phyloP scores from a whole-genome alignment of 1,284 basidiomycete species.

The Xerocomus nothofagi region DNA sequence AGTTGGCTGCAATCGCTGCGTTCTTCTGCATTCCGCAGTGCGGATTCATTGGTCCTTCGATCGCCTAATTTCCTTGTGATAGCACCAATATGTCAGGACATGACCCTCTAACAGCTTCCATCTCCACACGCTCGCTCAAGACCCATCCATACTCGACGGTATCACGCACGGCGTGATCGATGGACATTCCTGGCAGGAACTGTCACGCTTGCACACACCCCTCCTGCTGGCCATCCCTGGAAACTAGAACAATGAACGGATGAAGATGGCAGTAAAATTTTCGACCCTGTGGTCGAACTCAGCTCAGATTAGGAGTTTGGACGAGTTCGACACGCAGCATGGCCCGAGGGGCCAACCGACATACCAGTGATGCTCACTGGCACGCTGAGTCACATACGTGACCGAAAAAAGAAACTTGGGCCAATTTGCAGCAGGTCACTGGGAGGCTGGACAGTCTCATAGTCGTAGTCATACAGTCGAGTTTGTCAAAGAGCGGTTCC shows the following conservation, averaged over 20 bases:
- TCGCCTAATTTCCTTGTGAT: conserved; percentile 18
- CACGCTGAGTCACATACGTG: too few relatives aligned
- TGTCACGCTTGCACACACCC: conserved; percentile 13
- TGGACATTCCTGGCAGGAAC: conserved; percentile 22
- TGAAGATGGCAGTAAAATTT: too few relatives aligned
- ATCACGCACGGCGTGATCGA: conserved; percentile 23
- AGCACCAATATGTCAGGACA: conserved; percentile 24
- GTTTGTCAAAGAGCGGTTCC: too few relatives aligned
- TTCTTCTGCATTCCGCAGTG: background rate
- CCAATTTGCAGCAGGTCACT: too few relatives aligned
- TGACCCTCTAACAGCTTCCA: conserved; percentile 13
- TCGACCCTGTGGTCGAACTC: conserved; percentile 16
- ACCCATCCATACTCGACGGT: conserved; percentile 13
- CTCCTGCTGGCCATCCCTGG: conserved; percentile 6
- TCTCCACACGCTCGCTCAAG: conserved; percentile 13
- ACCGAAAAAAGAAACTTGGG: too few relatives aligned
- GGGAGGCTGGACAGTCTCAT: too few relatives aligned
- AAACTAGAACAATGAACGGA: conserved; percentile 7
- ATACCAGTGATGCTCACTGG: too few relatives aligned
- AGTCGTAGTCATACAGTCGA: too few relatives aligned
- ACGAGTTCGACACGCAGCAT: background rate
- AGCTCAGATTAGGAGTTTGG: conserved; percentile 3
- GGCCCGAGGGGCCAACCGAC: too few relatives aligned
- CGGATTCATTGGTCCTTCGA: conserved; percentile 1
- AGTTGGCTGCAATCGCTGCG: conserved; percentile 2